Evolutionary conservation across 805 yeast genomes (phyloP), one percentile per base, ranked within the genome.

Genomic region (Cyberlindnera saturnus): DNA sequence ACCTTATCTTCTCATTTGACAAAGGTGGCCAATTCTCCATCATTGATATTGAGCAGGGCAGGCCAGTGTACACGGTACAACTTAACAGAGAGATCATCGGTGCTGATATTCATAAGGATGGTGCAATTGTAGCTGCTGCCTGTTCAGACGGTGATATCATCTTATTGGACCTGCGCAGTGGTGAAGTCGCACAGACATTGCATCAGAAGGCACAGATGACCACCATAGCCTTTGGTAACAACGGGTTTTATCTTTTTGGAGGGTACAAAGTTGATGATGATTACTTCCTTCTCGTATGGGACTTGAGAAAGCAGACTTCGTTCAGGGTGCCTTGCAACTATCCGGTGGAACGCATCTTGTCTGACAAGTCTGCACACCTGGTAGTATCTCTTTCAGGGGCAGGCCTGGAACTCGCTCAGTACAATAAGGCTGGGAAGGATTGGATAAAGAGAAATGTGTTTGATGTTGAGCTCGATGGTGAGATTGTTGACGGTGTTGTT

Each of bases 241-340:
- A 83, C 55, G 91, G 91, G 1, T 81, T 77, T 57, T 79, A 82
- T 74, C 55, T 83, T 16, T 56, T 73, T 36, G 72, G 62, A 3
- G 53, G 53, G 4, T 63, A 55, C 16, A 28, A 19, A 4, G 17
- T n/a, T 7, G 49, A 50, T 0, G 43, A 44, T 3, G 48, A 56
- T 17, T 35, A 50, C 28, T 40, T 20, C 5, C 44, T 75, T 8
- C 70, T 69, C 17, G 56, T 78, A 3, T 64, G 77, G 62, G 81
- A 78, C 55, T 61, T 79, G 50, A 63, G 82, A 47, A 75, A 75
- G 47, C 56, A 54, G 18, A 44, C 46, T 1, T 47, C 49, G 2
- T 38, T 26, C 16, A 36, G 48, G 9, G 33, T 47, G 10, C 41
- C 48, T 10, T 26, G 44, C 16, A 17, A 38, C 16, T 42, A 32